Evolutionary conservation across 495 filamentous ascomycete genomes (phyloP).

Genomic region (Hapsidospora chrysogenum): DNA sequence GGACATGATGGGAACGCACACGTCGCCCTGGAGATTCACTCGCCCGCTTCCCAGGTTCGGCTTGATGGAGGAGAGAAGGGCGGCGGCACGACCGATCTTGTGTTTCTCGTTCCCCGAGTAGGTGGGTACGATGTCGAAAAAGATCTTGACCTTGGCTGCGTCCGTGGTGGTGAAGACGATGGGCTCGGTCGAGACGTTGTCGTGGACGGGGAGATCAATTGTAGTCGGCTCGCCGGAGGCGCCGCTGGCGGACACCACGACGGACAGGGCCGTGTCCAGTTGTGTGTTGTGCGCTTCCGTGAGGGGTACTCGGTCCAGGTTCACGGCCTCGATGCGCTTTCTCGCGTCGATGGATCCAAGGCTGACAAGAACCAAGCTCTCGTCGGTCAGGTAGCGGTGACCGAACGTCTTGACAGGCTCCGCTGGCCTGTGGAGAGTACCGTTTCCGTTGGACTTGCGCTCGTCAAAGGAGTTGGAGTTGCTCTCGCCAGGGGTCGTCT

Average conservation of each 20-base stretch:
- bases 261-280: constrained; percentile 80
- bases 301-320: constrained; percentile 76
- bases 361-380: constrained; percentile 80
- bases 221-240: constrained; percentile 74
- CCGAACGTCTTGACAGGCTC: constrained; percentile 90
- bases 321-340: constrained; percentile 64
- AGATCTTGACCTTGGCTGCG: constrained; percentile 62
- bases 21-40: constrained; percentile 81
- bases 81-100: constrained; percentile 83
- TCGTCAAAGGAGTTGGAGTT: constrained; percentile 33
- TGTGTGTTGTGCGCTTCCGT: constrained; percentile 78
- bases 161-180: constrained; percentile 74
- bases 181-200: constrained; percentile 83
- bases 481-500: constrained; percentile 11
- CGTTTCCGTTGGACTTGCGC: constrained; percentile 22
- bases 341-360: constrained; percentile 87
- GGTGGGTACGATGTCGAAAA: constrained; percentile 95
- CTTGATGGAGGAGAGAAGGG: constrained; percentile 71
- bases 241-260: constrained; percentile 80
- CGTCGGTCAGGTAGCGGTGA: constrained; percentile 80
- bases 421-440: constrained; percentile 18
- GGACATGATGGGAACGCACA: constrained; percentile 73
- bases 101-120: constrained; percentile 81
- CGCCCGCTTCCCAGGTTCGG: constrained; percentile 58
- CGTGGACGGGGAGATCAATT: constrained; percentile 84